Evolutionary conservation across 208 protist genomes (phyloP), one percentile per base, ranked within the genome.

Genomic region (Crithidia mellificae): DNA sequence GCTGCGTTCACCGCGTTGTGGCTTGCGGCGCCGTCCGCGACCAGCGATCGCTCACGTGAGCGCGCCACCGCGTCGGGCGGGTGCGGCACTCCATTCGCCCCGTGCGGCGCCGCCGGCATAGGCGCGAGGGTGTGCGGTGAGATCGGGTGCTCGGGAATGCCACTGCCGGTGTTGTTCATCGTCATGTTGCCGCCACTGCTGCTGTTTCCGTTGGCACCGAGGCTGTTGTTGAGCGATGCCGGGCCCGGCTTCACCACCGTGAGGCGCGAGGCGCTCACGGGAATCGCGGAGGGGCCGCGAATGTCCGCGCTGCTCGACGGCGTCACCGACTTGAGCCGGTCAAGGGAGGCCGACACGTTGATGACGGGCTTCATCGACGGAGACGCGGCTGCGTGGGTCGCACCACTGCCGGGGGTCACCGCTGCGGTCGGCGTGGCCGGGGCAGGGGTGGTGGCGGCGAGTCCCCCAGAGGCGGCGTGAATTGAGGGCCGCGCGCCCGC

Each of bases 201-300:
- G 38, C 15, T 58, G 17, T 19, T 58, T 24, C 38, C 44, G 53
- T 34, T 61, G 38, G 2, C 34, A 38, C 6, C 15, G 38, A 2
- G 44, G 38, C 6, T 49, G 43, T 25, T 51, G 57, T 51, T 61
- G 24, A 19, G 3, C 24, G 24, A 29, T 4, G 56, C n/a, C 0
- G 58, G 46, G 9, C 46, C 32, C 24, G 27, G 30, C 50, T 68
- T 68, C 39, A 57, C 50, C 2, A 55, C 62, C 8, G 51, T 57
- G 36, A 53, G 62, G 11, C 46, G 62, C 2, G 55, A 75, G 15
- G 69, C 69, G n/a, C 24, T 46, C 2, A 68, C 54, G 0, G 69
- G 53, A 12, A 43, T 36, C 8, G 69, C 19, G 0, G 62, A 52
- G 1, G 61, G 2, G 0, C 54, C 53, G 6, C 62, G 53, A 9